These are phyloP conservation scores for Botryobasidium botryosum DNA, from an alignment of 768 basidiomycete genomes.

Conservation along the genomic window DNA sequence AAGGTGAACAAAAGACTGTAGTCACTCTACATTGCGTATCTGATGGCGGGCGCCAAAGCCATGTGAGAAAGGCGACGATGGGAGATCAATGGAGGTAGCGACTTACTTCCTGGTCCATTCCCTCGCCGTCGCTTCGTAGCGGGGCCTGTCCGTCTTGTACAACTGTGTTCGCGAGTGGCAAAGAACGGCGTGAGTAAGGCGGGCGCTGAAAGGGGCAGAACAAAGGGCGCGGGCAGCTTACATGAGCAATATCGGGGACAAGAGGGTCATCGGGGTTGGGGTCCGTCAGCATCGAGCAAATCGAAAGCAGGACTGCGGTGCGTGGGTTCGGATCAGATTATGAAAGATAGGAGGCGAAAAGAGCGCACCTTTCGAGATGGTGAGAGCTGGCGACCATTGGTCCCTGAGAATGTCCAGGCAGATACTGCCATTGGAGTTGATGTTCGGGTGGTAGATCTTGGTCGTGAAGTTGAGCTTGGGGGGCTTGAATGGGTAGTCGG, in stretches of 20 bases:
- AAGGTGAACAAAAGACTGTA: too few species aligned
- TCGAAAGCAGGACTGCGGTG: conserved; percentile 71
- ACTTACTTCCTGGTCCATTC: conserved; percentile 99
- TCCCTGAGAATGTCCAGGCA: conserved; percentile 97
- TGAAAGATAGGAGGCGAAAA: background rate
- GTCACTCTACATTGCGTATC: too few species aligned
- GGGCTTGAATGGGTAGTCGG: conserved; percentile 99
- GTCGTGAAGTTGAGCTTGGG: conserved; percentile 99
- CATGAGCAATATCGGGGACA: conserved; percentile 94
- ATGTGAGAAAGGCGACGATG: too few species aligned
- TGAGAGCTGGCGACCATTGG: conserved; percentile 98
- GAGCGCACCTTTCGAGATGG: conserved; percentile 85
- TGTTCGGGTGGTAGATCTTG: conserved; percentile 99
- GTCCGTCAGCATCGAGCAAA: conserved; percentile 98
- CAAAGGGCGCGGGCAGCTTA: conserved; percentile 13
- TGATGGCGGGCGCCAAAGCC: too few species aligned
- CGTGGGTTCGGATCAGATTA: background rate
- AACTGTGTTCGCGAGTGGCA: conserved; percentile 26
- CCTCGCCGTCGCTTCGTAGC: conserved; percentile 94
- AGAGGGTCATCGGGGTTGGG: conserved; percentile 98
- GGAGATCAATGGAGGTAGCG: too few species aligned
- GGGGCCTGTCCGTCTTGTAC: conserved; percentile 96
- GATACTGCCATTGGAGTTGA: conserved; percentile 99
- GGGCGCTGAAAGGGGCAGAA: too few species aligned
- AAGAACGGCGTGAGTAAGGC: background rate